These are phyloP conservation scores for Arthroderma uncinatum DNA, from an alignment of 2,329 filamentous ascomycete species.

Conservation along the genomic window DNA sequence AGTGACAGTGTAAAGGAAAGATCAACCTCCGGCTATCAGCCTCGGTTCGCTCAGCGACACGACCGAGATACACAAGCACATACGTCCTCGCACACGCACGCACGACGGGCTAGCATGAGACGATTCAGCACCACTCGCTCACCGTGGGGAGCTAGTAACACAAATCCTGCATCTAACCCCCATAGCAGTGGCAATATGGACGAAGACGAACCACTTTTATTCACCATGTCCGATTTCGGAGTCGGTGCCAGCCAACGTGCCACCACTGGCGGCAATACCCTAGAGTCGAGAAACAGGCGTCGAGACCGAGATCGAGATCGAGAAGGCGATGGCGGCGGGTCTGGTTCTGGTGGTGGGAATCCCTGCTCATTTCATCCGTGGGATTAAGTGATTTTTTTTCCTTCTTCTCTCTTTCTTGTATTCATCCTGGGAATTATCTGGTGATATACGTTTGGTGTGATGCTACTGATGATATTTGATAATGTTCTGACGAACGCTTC, in stretches of 20 bases:
- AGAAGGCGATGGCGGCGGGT: constrained; percentile 21
- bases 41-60: constrained; percentile 28
- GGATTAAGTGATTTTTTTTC: constrained; percentile 1
- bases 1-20: background rate
- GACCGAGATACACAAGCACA: constrained; percentile 30
- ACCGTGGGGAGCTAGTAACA: constrained; percentile 20
- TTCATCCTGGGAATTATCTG: background rate
- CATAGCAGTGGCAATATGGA: constrained; percentile 19
- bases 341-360: constrained; percentile 20
- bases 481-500: background rate
- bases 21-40: constrained; percentile 21
- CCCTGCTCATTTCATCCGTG: constrained; percentile 6
- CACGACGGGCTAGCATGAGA: constrained; percentile 24
- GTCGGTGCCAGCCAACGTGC: constrained; percentile 11
- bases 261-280: background rate
- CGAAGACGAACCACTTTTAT: constrained; percentile 36
- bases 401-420: background rate
- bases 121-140: constrained; percentile 27
- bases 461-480: background rate
- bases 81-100: constrained; percentile 28
- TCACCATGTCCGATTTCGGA: constrained; percentile 39
- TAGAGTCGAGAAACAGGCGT: constrained; percentile 1
- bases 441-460: background rate
- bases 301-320: background rate
- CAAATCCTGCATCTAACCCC: constrained; percentile 8